phyloP scores from a whole-genome alignment of 2,329 filamentous ascomycete genomes.

The Penicillium vulpinum region DNA sequence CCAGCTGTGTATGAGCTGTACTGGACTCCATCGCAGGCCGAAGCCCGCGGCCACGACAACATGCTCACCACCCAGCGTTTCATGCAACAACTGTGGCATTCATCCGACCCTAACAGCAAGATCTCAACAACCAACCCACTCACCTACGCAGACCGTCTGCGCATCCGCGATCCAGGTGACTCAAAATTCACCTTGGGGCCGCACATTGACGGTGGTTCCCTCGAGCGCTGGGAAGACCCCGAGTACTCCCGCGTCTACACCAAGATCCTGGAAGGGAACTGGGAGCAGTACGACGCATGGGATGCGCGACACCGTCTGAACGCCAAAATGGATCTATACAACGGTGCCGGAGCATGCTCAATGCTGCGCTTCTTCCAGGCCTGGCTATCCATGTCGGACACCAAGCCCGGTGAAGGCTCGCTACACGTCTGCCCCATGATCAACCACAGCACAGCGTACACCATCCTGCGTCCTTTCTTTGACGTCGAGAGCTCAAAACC shows the following conservation, averaged over 20 bases:
- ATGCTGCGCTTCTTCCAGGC: slow-evolving; percentile 90
- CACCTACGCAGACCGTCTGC: slow-evolving; percentile 69
- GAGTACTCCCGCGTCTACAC: slow-evolving; percentile 75
- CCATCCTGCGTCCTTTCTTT: slow-evolving; percentile 83
- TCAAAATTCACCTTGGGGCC: slow-evolving; percentile 69
- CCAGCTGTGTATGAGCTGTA: slow-evolving; percentile 75
- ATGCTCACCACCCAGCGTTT: slow-evolving; percentile 62
- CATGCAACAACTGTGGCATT: slow-evolving; percentile 66
- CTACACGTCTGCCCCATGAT: slow-evolving; percentile 79
- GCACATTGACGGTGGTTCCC: slow-evolving; percentile 71
- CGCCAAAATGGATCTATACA: slow-evolving; percentile 73
- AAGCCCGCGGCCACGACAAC: slow-evolving; percentile 66
- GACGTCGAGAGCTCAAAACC: slow-evolving; percentile 50
- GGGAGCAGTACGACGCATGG: slow-evolving; percentile 82
- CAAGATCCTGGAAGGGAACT: slow-evolving; percentile 68
- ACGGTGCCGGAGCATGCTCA: slow-evolving; percentile 76
- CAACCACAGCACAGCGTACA: slow-evolving; percentile 73
- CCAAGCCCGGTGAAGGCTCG: slow-evolving; percentile 73
- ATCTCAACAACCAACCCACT: slow-evolving; percentile 60
- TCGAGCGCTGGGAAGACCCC: slow-evolving; percentile 71
- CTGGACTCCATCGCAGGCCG: slow-evolving; percentile 69
- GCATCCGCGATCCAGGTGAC: slow-evolving; percentile 72
- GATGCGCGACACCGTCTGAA: slow-evolving; percentile 69
- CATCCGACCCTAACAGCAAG: slow-evolving; percentile 49
- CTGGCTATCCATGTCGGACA: slow-evolving; percentile 76